These are phyloP conservation scores for Gentiana macrophylla DNA, from an alignment of 257 asterid species.

Conservation along the genomic window DNA sequence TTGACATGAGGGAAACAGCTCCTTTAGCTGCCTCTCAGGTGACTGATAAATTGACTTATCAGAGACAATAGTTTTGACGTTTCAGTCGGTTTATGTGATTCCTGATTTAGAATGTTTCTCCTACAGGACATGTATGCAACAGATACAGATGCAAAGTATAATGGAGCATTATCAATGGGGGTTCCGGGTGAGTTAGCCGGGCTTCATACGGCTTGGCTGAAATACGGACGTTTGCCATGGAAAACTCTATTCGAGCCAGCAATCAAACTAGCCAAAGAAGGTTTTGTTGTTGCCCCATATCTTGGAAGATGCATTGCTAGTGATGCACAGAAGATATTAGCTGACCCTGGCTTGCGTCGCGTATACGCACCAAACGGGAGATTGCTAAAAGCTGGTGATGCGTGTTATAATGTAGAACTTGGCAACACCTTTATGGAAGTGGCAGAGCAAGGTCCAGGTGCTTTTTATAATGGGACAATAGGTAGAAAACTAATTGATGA, in stretches of 20 bases:
- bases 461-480: conserved; percentile 59
- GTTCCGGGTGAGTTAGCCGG: conserved; percentile 95
- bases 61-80: not conserved
- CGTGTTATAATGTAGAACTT: conserved; percentile 68
- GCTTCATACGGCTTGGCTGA: conserved; percentile 69
- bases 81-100: conserved; percentile 1
- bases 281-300: conserved; percentile 57
- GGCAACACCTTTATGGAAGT: conserved; percentile 57
- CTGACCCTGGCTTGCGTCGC: conserved; percentile 54
- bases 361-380: conserved; percentile 68
- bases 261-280: conserved; percentile 65
- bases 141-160: conserved; percentile 30
- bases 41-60: no score
- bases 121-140: conserved; percentile 70
- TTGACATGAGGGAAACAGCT: conserved; percentile 93
- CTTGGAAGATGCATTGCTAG: conserved; percentile 28
- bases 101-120: conserved; percentile 3
- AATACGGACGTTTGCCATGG: conserved; percentile 74
- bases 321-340: conserved; percentile 19
- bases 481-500: conserved; percentile 59
- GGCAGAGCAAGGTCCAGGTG: conserved; percentile 67
- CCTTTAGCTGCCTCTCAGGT: conserved; percentile 79
- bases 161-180: conserved; percentile 71
- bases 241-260: conserved; percentile 55
- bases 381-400: conserved; percentile 55